phyloP scores from a whole-genome alignment of 1,139 yeast species.

The Debaryomyces coudertii region DNA sequence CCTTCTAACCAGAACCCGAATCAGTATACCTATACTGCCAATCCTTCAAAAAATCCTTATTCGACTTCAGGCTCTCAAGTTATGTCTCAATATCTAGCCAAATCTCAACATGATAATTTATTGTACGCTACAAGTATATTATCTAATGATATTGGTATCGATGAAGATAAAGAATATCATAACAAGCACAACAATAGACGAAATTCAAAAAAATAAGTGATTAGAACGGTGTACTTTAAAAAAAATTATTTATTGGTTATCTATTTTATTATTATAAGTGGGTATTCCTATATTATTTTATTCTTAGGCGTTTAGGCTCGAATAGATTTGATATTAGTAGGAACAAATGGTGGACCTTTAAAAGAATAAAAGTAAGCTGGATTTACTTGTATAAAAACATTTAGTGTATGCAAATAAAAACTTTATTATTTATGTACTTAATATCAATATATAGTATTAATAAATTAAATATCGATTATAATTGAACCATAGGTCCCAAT shows the following conservation, averaged over 20 bases:
- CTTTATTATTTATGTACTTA: neutral
- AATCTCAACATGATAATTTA: constrained; percentile 63
- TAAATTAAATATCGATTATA: constrained; percentile 18
- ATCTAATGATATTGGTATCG: constrained; percentile 15
- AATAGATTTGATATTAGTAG: neutral
- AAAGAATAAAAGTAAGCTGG: constrained; percentile 6
- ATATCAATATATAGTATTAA: constrained; percentile 2
- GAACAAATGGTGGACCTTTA: neutral
- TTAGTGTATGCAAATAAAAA: constrained; percentile 4
- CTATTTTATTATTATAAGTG: neutral
- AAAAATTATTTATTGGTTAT: neutral
- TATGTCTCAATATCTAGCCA: constrained; percentile 77
- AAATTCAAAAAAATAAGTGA: constrained; percentile 3
- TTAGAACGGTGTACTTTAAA: no score
- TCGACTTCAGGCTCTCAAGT: constrained; percentile 69
- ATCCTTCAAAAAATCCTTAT: constrained; percentile 19
- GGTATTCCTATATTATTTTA: neutral
- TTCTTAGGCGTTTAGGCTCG: neutral
- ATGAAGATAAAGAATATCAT: constrained; percentile 12
- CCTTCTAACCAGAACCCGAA: constrained; percentile 9
- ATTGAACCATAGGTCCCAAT: constrained; percentile 50
- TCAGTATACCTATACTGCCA: constrained; percentile 5
- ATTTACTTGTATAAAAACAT: constrained; percentile 5
- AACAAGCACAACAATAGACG: neutral
- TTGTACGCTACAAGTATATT: constrained; percentile 56